phyloP scores from a whole-genome alignment of 2,329 filamentous ascomycete genomes.

The Kalmusia sp. region DNA sequence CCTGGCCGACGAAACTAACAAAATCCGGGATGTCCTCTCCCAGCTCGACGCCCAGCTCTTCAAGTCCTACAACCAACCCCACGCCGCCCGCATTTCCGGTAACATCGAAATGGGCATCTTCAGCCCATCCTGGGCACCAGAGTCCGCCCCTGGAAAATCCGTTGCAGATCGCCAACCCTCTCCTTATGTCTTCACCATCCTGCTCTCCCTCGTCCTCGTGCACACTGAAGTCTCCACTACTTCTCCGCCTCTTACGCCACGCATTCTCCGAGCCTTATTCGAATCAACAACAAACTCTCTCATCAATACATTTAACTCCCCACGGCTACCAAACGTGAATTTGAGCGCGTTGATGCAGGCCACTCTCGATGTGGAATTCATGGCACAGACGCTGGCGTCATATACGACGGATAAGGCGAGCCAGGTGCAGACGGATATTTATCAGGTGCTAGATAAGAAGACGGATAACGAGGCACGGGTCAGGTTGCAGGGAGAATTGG shows the following conservation, averaged over 20 bases:
- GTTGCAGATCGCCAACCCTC: constrained; percentile 73
- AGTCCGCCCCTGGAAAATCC: constrained; percentile 45
- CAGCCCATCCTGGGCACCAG: constrained; percentile 73
- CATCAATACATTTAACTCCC: constrained; percentile 76
- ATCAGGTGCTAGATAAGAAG: constrained; percentile 85
- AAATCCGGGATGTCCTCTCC: constrained; percentile 85
- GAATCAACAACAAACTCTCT: constrained; percentile 81
- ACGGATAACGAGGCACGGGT: constrained; percentile 87
- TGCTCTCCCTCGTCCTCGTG: constrained; percentile 85
- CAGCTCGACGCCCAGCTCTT: constrained; percentile 94
- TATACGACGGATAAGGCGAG: constrained; percentile 86
- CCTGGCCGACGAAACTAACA: constrained; percentile 90
- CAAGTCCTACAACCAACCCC: constrained; percentile 84
- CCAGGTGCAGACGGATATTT: constrained; percentile 86
- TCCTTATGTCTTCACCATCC: constrained; percentile 87
- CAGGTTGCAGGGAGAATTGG: constrained; percentile 82
- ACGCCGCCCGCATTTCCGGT: constrained; percentile 59
- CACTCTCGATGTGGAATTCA: constrained; percentile 95
- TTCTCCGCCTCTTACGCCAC: constrained; percentile 74
- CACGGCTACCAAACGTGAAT: constrained; percentile 63
- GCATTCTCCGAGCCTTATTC: constrained; percentile 85
- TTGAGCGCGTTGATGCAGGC: constrained; percentile 92
- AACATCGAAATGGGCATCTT: constrained; percentile 78
- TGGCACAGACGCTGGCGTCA: constrained; percentile 88
- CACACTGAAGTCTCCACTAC: constrained; percentile 73